Conservation (phyloP, 352 stramenopile genomes). For the Phytophthora sp. region DNA sequence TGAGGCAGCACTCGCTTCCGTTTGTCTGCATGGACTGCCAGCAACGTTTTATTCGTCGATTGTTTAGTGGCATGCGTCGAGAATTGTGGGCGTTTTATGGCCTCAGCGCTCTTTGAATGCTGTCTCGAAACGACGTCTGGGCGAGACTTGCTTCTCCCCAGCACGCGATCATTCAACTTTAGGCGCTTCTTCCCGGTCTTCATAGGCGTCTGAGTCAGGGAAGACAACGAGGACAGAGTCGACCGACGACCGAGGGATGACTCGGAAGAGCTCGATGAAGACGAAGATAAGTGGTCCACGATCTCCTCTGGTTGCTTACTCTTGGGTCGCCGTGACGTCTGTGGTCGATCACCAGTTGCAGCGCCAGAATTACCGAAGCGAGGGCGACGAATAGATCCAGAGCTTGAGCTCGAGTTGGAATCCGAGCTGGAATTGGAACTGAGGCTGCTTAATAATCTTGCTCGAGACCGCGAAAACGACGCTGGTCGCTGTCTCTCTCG, state of each 20-base stretch:
- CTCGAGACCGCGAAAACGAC: background rate
- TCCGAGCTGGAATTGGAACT: slow-evolving; percentile 2
- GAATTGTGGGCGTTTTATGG: background rate
- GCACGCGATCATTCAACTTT: slow-evolving; percentile 19
- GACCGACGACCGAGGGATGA: slow-evolving; percentile 1
- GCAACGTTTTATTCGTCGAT: background rate
- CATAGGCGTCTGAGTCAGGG: background rate
- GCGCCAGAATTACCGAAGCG: background rate
- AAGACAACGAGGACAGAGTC: slow-evolving; percentile 10
- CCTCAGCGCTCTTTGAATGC: too few species aligned
- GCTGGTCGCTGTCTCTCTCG: background rate
- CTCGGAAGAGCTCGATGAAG: slow-evolving; percentile 31
- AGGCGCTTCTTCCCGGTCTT: slow-evolving; percentile 18
- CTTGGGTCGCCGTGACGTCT: too few species aligned
- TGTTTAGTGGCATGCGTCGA: background rate
- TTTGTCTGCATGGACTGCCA: slow-evolving; percentile 4
- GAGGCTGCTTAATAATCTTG: slow-evolving; percentile 13
- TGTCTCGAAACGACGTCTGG: background rate
- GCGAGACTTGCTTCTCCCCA: background rate
- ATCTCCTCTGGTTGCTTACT: slow-evolving; percentile 12
- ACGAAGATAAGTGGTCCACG: slow-evolving; percentile 35
- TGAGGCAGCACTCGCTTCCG: slow-evolving; percentile 20
- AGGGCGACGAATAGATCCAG: background rate
- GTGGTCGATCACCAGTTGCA: background rate
- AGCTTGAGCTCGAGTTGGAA: slow-evolving; percentile 8